These are phyloP conservation scores for Cordyceps farinosa DNA, from an alignment of 2,329 filamentous ascomycete species.

Conservation along the genomic window DNA sequence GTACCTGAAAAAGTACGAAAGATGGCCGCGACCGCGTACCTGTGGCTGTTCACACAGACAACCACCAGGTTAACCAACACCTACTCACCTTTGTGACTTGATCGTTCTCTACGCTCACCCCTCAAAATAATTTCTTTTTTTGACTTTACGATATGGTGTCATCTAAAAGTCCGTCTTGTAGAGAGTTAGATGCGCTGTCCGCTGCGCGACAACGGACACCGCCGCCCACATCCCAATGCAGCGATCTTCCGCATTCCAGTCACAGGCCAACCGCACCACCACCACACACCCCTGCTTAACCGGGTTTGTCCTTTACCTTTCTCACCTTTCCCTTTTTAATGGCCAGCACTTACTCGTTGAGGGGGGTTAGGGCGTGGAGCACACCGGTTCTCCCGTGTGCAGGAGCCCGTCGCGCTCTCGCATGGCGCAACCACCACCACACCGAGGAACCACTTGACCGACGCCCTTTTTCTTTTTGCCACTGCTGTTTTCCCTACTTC, in stretches of 20 bases:
- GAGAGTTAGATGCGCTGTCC: too few relatives aligned
- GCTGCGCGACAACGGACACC: neutral
- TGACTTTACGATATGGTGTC: neutral
- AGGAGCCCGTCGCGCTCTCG: neutral
- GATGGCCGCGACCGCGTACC: too few relatives aligned
- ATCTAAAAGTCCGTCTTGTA: too few relatives aligned
- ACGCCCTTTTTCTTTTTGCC: neutral
- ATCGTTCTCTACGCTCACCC: neutral
- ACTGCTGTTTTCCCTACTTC: neutral
- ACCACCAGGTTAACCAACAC: too few relatives aligned
- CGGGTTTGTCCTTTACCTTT: conserved; percentile 3
- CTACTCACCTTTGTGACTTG: neutral
- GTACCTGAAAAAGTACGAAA: too few relatives aligned
- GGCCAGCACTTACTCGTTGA: neutral
- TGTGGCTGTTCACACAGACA: too few relatives aligned
- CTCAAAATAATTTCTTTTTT: neutral
- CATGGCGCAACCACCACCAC: neutral
- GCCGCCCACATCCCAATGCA: conserved; percentile 6
- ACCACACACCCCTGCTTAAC: conserved; percentile 5
- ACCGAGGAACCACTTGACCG: neutral
- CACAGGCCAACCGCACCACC: neutral
- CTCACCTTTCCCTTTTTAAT: neutral
- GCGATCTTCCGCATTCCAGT: conserved; percentile 13
- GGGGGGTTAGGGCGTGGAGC: neutral
- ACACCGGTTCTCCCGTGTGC: conserved; percentile 11